Evolutionary conservation across 805 yeast species (phyloP), one percentile per base, ranked within the genome.

Genomic region (Starmerella geochares): DNA sequence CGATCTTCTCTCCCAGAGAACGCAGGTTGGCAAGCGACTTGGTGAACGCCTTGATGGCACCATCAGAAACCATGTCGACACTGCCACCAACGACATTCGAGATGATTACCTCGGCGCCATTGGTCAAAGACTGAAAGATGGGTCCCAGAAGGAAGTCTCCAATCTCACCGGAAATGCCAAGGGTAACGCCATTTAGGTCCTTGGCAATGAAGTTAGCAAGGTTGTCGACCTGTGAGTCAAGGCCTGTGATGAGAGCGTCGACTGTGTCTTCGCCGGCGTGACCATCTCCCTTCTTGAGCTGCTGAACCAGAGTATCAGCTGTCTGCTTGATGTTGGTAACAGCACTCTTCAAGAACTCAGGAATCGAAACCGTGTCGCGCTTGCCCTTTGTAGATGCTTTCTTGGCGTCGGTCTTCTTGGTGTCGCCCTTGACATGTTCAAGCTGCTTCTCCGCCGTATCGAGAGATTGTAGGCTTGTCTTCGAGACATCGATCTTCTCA

Each of bases 171-270:
- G 63, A 48, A 21, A 56, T 35, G 20, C 67, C 65, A 7, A 50
- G 50, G 21, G 64, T 59, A n/a, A 58, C 52, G 6, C 46, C 46
- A 52, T 51, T 46, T 14, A 46, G 46, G 46, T 25, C 58, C 37
- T 48, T 32, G 16, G 48, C 14, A 24, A 55, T n/a, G 17, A 53
- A 49, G 20, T 61, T 61, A 25, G 59, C 55, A 10, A 54, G 50
- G 51, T 64, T 64, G 49, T 64, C 67, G 47, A 60, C 54, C 54
- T 64, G 67, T 19, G 63, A 61, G 51, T 64, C 68, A 17, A 62
- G 53, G 33, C 67, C 67, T 20, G 66, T 60, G 47, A 65, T 59
- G 45, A 52, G 48, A 29, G 59, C 60, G 29, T 51, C 38, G 44
- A 59, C 46, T 25, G 46, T 32, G 19, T 57, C 62, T 49, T 53